phyloP scores from a whole-genome alignment of 345 rosid species.

The Hirschfeldia incana region DNA sequence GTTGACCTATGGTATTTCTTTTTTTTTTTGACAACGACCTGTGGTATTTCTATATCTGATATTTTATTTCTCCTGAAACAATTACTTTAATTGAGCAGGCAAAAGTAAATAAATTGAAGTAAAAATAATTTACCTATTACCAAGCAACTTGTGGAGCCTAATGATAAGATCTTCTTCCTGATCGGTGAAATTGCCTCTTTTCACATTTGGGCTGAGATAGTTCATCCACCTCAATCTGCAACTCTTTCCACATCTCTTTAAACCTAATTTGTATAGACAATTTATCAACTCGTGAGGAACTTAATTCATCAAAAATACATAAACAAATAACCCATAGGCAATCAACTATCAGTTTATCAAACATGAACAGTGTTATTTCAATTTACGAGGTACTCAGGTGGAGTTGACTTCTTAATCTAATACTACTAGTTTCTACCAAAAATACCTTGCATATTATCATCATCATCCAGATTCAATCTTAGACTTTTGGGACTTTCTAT shows the following conservation, averaged over 20 bases:
- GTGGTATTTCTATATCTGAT: not conserved
- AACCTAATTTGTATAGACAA: constrained; percentile 32
- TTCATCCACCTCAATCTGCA: constrained; percentile 72
- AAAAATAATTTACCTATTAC: constrained; percentile 51
- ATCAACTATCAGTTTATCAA: not conserved
- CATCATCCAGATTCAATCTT: not conserved
- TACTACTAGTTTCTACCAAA: not conserved
- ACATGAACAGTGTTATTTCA: too few relatives aligned
- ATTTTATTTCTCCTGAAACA: not conserved
- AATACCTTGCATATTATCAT: not conserved
- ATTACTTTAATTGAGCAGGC: not conserved
- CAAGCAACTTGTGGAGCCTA: constrained; percentile 63
- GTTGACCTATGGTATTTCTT: too few relatives aligned
- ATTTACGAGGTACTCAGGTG: not conserved
- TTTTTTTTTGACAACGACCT: too few relatives aligned
- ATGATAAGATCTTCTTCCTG: constrained; percentile 65
- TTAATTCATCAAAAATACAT: not conserved
- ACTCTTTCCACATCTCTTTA: constrained; percentile 73
- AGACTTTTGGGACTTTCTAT: not conserved
- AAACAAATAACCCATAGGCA: not conserved
- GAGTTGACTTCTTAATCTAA: constrained; percentile 1
- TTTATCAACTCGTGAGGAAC: not conserved
- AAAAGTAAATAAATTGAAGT: not conserved
- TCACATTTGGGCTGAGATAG: constrained; percentile 57
- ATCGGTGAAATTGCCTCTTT: constrained; percentile 49